A percentile compares a stretch with the other conserved stretches of the same genome.
Evolutionary conservation across 2,329 filamentous ascomycete species (phyloP).

Genomic region (Claviceps maximensis): DNA sequence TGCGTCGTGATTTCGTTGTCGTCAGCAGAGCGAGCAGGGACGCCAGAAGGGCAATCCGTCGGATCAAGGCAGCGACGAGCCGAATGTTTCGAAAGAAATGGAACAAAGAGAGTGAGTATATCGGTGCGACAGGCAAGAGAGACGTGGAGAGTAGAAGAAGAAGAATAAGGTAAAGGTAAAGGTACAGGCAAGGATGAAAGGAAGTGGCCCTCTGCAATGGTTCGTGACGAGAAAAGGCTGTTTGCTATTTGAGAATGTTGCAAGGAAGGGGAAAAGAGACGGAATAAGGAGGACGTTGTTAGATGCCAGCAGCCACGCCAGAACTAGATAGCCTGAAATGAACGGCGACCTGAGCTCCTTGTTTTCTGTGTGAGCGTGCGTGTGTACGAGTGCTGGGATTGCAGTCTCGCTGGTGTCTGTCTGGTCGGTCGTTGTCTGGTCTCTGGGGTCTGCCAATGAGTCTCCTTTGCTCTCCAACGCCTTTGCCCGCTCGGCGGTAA

Average conservation of each 20-base stretch:
- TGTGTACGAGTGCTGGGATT: too few relatives aligned
- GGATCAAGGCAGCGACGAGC: not conserved
- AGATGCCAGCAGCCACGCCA: not conserved
- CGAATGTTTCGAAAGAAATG: not conserved
- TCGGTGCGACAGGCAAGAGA: not conserved
- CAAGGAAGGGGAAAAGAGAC: not conserved
- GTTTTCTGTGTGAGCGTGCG: too few relatives aligned
- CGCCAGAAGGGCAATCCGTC: not conserved
- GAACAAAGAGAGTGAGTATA: not conserved
- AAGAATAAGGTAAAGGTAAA: not conserved
- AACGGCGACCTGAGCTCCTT: too few relatives aligned
- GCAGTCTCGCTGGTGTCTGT: too few relatives aligned
- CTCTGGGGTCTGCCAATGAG: not conserved
- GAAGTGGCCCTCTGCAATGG: constrained; percentile 14
- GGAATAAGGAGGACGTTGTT: not conserved
- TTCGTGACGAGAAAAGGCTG: constrained; percentile 16
- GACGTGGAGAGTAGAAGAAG: not conserved
- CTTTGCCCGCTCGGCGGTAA: constrained; percentile 14
- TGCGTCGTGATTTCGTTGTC: not conserved
- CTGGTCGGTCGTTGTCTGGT: not conserved
- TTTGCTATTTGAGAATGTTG: constrained; percentile 5
- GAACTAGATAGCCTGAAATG: not conserved
- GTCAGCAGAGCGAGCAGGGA: not conserved
- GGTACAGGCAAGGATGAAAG: constrained; percentile 10
- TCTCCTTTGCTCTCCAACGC: not conserved